Conservation (phyloP, 805 yeast genomes). For the Debaryomyces prosopidis region DNA sequence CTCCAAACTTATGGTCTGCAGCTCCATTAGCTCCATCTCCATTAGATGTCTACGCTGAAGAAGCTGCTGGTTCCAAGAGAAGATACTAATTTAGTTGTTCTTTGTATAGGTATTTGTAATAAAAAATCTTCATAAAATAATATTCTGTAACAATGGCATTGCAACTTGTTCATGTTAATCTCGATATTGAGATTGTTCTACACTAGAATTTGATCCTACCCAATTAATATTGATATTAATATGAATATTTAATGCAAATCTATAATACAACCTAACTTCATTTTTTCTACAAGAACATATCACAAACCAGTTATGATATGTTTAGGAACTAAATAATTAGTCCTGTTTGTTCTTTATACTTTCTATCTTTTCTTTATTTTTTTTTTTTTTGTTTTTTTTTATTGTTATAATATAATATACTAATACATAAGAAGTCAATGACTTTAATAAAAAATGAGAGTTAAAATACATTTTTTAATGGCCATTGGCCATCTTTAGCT, state of each 20-base stretch:
- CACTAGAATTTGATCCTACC: too few species aligned
- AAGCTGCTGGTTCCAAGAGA: slow-evolving; percentile 73
- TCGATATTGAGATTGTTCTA: too few species aligned
- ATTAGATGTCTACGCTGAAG: slow-evolving; percentile 90
- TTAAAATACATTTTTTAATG: slow-evolving; percentile 4
- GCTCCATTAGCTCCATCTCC: slow-evolving; percentile 87
- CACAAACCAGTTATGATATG: not conserved
- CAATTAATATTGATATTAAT: not conserved
- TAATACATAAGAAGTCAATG: slow-evolving; percentile 1
- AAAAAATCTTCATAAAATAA: not conserved
- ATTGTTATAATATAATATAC: slow-evolving; percentile 6
- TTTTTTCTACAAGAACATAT: not conserved
- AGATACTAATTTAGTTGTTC: slow-evolving; percentile 53
- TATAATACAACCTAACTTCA: not conserved
- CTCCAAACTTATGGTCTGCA: slow-evolving; percentile 98
- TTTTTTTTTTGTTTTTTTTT: slow-evolving; percentile 13
- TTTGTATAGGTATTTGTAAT: not conserved
- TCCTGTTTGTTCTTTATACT: slow-evolving; percentile 3
- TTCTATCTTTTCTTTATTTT: slow-evolving; percentile 6
- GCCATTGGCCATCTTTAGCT: slow-evolving; percentile 3
- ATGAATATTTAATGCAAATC: slow-evolving; percentile 1
- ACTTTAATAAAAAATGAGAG: slow-evolving; percentile 3
- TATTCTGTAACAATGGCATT: too few species aligned
- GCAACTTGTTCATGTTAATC: too few species aligned
- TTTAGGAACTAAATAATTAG: not conserved